phyloP scores from a whole-genome alignment of 2,329 filamentous ascomycete genomes.

The Tolypocladium paradoxum region DNA sequence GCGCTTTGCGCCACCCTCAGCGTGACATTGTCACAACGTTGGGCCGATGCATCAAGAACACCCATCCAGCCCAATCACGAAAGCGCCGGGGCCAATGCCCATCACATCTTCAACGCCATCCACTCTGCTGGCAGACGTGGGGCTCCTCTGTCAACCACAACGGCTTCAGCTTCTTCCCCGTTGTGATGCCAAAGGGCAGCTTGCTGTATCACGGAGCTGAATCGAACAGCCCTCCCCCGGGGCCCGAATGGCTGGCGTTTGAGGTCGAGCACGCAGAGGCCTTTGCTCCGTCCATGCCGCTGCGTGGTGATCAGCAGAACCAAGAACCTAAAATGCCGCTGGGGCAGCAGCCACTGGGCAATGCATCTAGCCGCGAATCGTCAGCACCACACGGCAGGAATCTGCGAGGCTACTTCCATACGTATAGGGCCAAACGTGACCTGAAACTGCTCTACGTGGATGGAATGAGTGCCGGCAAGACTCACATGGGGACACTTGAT shows the following conservation, averaged over 20 bases:
- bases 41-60: background rate
- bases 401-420: slow-evolving; percentile 51
- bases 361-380: background rate
- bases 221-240: slow-evolving; percentile 32
- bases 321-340: background rate
- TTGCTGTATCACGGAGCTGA: slow-evolving; percentile 56
- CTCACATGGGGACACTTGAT: slow-evolving; percentile 54
- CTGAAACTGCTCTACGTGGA: slow-evolving; percentile 58
- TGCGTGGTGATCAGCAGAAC: background rate
- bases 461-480: slow-evolving; percentile 59
- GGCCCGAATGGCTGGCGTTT: slow-evolving; percentile 63
- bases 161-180: slow-evolving; percentile 62
- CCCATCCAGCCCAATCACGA: slow-evolving; percentile 24
- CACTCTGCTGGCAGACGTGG: slow-evolving; percentile 63
- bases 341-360: background rate
- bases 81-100: slow-evolving; percentile 38
- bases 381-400: background rate
- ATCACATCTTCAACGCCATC: slow-evolving; percentile 61
- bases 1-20: background rate
- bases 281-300: slow-evolving; percentile 37
- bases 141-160: slow-evolving; percentile 65
- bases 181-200: slow-evolving; percentile 51
- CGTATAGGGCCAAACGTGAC: slow-evolving; percentile 46
- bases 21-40: background rate
- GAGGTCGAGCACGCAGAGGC: slow-evolving; percentile 62